phyloP scores from a whole-genome alignment of 2,329 filamentous ascomycete species.

The Bertia moriformis region DNA sequence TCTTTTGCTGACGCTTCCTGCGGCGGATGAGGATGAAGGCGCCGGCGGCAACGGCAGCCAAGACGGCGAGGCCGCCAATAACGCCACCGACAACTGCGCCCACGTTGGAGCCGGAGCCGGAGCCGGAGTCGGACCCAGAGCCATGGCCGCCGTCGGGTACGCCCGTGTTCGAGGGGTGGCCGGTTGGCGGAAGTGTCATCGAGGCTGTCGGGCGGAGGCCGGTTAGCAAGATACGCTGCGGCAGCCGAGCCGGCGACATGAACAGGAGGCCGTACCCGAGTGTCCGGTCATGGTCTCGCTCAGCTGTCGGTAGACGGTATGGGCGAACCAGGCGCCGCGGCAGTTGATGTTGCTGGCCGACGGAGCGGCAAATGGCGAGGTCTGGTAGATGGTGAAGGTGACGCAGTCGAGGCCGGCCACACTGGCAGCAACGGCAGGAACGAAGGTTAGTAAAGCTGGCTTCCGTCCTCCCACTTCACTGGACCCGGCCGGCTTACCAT shows the following conservation, averaged over 20 bases:
- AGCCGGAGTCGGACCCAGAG: background rate
- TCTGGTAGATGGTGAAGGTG: background rate
- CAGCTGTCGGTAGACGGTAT: background rate
- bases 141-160: background rate
- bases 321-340: background rate
- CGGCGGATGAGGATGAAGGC: background rate
- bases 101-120: background rate
- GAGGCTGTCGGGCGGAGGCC: no score
- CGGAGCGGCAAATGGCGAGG: background rate
- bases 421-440: no score
- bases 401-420: background rate
- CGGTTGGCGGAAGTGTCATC: background rate
- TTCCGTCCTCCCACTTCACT: no score
- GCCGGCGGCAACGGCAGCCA: background rate
- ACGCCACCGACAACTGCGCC: background rate
- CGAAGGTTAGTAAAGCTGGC: no score
- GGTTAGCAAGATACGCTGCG: no score
- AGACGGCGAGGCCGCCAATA: background rate
- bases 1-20: no score
- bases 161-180: background rate
- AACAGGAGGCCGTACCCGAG: no score
- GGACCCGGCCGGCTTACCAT: no score
- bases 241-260: no score
- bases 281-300: no score
- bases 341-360: background rate